A percentile compares a stretch with the other conserved stretches of the same genome.
These are phyloP conservation scores for Vanderwaltozyma yarrowii DNA, from an alignment of 805 yeast species.

Conservation along the genomic window DNA sequence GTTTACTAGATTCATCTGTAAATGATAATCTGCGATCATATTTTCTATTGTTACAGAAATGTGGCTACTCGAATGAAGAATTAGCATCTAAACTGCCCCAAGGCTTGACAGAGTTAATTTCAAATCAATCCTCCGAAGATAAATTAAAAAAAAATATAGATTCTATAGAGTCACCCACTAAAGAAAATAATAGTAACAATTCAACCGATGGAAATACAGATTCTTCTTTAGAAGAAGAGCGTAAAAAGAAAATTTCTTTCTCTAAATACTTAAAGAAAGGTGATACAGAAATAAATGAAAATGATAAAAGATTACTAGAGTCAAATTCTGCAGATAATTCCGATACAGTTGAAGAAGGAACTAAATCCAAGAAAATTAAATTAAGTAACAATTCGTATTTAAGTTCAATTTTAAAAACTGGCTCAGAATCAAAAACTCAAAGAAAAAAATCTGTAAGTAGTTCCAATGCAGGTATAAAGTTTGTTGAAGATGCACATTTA, in stretches of 20 bases:
- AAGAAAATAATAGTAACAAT: not conserved
- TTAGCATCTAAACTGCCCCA: slow-evolving; percentile 6
- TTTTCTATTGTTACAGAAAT: slow-evolving; percentile 11
- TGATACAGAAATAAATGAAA: slow-evolving; percentile 11
- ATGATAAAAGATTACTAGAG: slow-evolving; percentile 10
- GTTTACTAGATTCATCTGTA: slow-evolving; percentile 18
- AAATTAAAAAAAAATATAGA: too few species aligned
- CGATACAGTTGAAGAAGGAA: not conserved
- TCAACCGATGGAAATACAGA: not conserved
- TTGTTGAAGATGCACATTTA: slow-evolving; percentile 18
- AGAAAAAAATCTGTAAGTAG: slow-evolving; percentile 5
- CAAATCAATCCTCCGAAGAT: not conserved
- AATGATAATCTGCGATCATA: slow-evolving; percentile 19
- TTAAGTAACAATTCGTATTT: slow-evolving; percentile 2
- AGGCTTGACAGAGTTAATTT: not conserved
- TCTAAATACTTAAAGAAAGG: slow-evolving; percentile 26
- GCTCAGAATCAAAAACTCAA: not conserved
- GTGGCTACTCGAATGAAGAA: slow-evolving; percentile 15
- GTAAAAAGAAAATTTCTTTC: slow-evolving; percentile 27
- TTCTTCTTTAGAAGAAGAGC: slow-evolving; percentile 9
- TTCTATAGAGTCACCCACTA: too few species aligned
- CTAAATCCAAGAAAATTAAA: slow-evolving; percentile 1
- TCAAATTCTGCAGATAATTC: not conserved
- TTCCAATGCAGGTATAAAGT: slow-evolving; percentile 10
- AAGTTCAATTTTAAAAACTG: slow-evolving; percentile 18